Percentiles rank a stretch among this genome's conserved stretches.
Conservation (phyloP, 139 green algal species). For the Coccomyxa sp. region DNA sequence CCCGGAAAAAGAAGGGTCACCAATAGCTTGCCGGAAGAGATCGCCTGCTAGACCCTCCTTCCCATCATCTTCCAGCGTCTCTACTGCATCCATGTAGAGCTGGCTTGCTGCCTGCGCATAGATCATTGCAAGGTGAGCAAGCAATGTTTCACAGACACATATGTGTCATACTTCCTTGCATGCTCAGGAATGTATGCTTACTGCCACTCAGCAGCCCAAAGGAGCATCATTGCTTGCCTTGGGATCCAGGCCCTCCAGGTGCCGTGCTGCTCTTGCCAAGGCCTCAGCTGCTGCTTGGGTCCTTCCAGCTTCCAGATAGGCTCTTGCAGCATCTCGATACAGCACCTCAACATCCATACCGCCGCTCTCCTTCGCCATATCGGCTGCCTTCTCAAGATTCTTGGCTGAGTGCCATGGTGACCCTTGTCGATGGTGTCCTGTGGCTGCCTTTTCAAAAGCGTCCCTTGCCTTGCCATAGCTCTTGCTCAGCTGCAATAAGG, state of each 20-base stretch:
- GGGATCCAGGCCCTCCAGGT: conserved; percentile 49
- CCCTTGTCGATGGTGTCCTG: conserved; percentile 58
- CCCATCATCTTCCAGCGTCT: conserved; percentile 47
- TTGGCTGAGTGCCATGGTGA: conserved; percentile 74
- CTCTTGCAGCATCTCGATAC: conserved; percentile 34
- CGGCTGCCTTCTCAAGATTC: conserved; percentile 46
- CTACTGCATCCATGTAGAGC: conserved; percentile 37
- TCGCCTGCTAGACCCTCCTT: conserved; percentile 46
- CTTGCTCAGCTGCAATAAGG: conserved; percentile 44
- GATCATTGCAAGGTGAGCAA: not conserved
- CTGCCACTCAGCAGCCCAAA: no score
- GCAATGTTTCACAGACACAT: not conserved
- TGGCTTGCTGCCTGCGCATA: conserved; percentile 15
- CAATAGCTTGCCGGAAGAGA: conserved; percentile 41
- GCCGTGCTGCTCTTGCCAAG: conserved; percentile 45
- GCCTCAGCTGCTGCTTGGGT: conserved; percentile 52
- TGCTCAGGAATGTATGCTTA: not conserved
- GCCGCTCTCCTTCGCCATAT: not conserved
- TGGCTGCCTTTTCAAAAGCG: conserved; percentile 62
- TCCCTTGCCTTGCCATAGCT: conserved; percentile 42
- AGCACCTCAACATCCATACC: conserved; percentile 7
- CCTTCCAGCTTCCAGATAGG: conserved; percentile 51
- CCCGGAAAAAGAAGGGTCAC: not conserved
- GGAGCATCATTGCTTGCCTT: conserved; percentile 16
- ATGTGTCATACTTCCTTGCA: not conserved